These are phyloP conservation scores for Alternaria viburni DNA, from an alignment of 2,329 filamentous ascomycete genomes.

Conservation along the genomic window DNA sequence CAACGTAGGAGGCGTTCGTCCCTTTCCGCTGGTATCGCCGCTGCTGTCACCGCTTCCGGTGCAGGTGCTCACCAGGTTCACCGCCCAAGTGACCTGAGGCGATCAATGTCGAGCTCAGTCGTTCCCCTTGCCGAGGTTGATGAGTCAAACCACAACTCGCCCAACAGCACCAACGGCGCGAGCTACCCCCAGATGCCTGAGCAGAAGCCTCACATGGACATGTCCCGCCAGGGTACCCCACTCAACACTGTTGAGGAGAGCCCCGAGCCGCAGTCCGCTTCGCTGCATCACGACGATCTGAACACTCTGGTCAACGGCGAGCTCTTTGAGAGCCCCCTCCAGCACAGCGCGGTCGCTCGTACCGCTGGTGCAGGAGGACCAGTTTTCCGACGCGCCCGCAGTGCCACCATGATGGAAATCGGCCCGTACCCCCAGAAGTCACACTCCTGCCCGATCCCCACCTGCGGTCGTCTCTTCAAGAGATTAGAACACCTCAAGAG, in stretches of 20 bases:
- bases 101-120: constrained; percentile 88
- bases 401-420: constrained; percentile 94
- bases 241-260: constrained; percentile 83
- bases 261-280: constrained; percentile 73
- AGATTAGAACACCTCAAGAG: constrained; percentile 98
- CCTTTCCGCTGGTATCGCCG: constrained; percentile 80
- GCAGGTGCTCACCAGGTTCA: constrained; percentile 66
- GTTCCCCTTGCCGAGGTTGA: constrained; percentile 81
- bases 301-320: constrained; percentile 51
- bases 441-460: constrained; percentile 98
- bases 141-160: constrained; percentile 78
- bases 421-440: constrained; percentile 97
- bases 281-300: constrained; percentile 74
- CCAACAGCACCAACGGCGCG: constrained; percentile 71
- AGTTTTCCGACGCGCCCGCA: constrained; percentile 86
- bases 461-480: constrained; percentile 97
- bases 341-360: constrained; percentile 65
- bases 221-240: constrained; percentile 91
- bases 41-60: constrained; percentile 66
- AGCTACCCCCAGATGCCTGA: constrained; percentile 68
- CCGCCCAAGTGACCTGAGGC: constrained; percentile 85
- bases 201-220: constrained; percentile 74
- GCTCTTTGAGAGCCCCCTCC: constrained; percentile 53
- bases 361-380: constrained; percentile 69
- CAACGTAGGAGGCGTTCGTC: constrained; percentile 93